Conservation (phyloP, 805 yeast species). For the Starmerella lactis-condensi region DNA sequence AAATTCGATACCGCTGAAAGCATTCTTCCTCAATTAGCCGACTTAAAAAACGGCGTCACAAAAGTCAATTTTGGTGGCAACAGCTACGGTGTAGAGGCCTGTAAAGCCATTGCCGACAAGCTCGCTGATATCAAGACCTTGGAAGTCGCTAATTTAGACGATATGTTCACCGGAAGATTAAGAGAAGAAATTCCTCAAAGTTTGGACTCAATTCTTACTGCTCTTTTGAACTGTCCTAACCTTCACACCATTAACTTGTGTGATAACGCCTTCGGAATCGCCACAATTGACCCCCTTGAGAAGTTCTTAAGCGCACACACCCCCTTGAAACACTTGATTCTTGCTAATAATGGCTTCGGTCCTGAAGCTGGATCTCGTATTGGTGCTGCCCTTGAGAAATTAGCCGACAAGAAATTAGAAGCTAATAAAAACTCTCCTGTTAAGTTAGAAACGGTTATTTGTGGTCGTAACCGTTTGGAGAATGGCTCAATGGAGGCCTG, state of each 20-base stretch:
- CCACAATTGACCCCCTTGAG: conserved; percentile 81
- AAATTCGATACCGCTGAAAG: conserved; percentile 60
- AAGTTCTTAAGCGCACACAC: conserved; percentile 54
- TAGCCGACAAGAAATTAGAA: conserved; percentile 42
- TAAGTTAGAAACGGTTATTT: conserved; percentile 60
- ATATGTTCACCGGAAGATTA: conserved; percentile 83
- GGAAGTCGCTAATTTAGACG: conserved; percentile 64
- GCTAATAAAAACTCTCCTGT: conserved; percentile 28
- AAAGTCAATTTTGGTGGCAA: conserved; percentile 77
- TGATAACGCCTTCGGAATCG: conserved; percentile 94
- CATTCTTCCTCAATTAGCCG: conserved; percentile 48
- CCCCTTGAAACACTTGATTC: conserved; percentile 65
- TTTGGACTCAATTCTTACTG: conserved; percentile 51
- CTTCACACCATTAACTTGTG: conserved; percentile 62
- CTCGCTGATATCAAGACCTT: conserved; percentile 27
- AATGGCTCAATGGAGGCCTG: conserved; percentile 79
- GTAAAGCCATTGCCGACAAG: conserved; percentile 46
- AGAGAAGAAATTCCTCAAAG: conserved; percentile 87
- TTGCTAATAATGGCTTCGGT: conserved; percentile 94
- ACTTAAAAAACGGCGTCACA: conserved; percentile 30
- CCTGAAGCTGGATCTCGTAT: conserved; percentile 93
- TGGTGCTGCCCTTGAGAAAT: conserved; percentile 62
- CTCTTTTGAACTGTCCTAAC: conserved; percentile 47
- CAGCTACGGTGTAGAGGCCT: conserved; percentile 83
- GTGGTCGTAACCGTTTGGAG: conserved; percentile 94